phyloP scores from a whole-genome alignment of 345 rosid species.

The Eucalyptus camaldulensis region DNA sequence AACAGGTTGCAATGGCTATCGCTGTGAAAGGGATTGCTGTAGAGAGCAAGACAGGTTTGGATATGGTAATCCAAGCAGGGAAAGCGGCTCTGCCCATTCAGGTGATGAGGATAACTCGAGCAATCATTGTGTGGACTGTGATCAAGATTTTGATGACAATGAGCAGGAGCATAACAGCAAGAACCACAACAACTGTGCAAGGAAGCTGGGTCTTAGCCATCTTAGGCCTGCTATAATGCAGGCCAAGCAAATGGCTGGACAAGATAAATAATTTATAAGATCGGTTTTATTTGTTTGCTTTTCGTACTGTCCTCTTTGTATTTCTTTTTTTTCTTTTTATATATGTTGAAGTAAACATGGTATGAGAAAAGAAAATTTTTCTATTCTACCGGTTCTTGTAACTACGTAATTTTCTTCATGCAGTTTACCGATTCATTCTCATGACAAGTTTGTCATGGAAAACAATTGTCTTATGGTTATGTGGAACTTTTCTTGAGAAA shows the following conservation, averaged over 20 bases:
- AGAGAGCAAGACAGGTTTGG: too few species aligned
- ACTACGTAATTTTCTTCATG: background rate
- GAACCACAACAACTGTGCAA: background rate
- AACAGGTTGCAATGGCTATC: too few species aligned
- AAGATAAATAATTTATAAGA: background rate
- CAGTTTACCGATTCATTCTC: too few species aligned
- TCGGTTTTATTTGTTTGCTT: background rate
- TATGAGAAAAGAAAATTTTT: background rate
- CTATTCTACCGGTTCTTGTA: background rate
- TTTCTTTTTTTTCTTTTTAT: too few species aligned
- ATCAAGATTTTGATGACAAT: background rate
- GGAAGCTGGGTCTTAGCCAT: background rate
- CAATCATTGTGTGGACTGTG: too few species aligned
- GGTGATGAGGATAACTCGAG: background rate
- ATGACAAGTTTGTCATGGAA: too few species aligned
- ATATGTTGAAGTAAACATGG: background rate
- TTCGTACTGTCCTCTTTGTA: background rate
- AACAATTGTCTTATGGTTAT: too few species aligned
- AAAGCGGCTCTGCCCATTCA: too few species aligned
- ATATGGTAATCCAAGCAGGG: too few species aligned
- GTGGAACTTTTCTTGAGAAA: too few species aligned
- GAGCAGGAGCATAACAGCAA: background rate
- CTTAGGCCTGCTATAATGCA: background rate
- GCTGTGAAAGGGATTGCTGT: too few species aligned
- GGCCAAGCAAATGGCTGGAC: background rate